Conservation (phyloP, 2,329 filamentous ascomycete genomes). For the Pyrenochaeta sp. region DNA sequence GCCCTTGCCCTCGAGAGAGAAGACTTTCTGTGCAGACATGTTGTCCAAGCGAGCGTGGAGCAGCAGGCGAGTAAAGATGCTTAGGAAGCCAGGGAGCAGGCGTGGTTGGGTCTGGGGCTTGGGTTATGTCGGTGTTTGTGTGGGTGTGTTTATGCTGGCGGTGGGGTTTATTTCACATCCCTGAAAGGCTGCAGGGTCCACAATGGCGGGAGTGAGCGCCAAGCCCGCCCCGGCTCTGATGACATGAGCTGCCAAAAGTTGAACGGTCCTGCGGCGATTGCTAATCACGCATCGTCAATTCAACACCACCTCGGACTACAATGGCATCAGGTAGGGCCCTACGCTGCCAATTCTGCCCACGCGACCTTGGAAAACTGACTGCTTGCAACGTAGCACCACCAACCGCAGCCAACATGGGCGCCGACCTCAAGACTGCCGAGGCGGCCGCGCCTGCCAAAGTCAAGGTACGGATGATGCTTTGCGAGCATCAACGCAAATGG, state of each 20-base stretch:
- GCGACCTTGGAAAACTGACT: constrained; percentile 13
- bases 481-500: not conserved
- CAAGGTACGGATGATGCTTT: constrained; percentile 48
- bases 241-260: constrained; percentile 24
- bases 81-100: constrained; percentile 10
- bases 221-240: constrained; percentile 24
- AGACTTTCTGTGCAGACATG: constrained; percentile 68
- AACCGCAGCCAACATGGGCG: constrained; percentile 54
- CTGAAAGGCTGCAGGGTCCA: constrained; percentile 9
- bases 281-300: constrained; percentile 30
- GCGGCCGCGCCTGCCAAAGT: constrained; percentile 51
- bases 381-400: constrained; percentile 29
- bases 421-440: constrained; percentile 50
- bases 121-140: constrained; percentile 6
- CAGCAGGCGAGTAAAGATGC: not conserved
- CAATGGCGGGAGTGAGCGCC: constrained; percentile 27
- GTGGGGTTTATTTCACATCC: constrained; percentile 33
- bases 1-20: constrained; percentile 89
- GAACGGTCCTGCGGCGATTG: constrained; percentile 26
- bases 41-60: constrained; percentile 3
- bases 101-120: constrained; percentile 2
- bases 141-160: constrained; percentile 35
- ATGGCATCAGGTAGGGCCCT: constrained; percentile 45
- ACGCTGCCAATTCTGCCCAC: not conserved
- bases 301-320: constrained; percentile 24